Base-by-base conservation (phyloP, 2,329 filamentous ascomycete genomes). In the Diplodia intermedia region DNA sequence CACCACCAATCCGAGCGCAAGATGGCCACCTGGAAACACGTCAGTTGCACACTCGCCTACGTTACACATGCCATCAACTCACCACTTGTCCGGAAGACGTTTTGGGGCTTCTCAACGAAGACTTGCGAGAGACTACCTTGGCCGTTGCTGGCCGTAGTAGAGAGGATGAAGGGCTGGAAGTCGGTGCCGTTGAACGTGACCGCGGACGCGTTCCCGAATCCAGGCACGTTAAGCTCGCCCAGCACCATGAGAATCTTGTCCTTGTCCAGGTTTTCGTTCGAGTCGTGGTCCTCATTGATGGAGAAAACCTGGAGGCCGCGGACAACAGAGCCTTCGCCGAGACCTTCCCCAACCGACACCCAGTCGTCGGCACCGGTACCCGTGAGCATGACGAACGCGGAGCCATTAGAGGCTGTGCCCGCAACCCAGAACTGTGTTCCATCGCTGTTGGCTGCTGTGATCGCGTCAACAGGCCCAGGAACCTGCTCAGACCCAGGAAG, bases 121-220 rank as follows among this genome's bases (percentile, higher is more conserved):
- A 98, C 85, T 72, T 88, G 88, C 40, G 91, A 89, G 74, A 99
- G 87, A 73, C 88, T 94, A 60, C 94, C 93, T 12, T 87, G 83
- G 14, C 84, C 83, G 69, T 88, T 88, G 73, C 88, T 85, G 14
- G 85, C 80, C 69, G 85, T 90, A n/a, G 47, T 63, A 55, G 88
- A 90, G 52, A 99, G 86, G 50, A 93, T 86, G 77, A 94, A 97
- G 0, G 95, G 94, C 63, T 84, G 84, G 76, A 94, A 89, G 2
- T 83, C 82, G 12, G 89, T 92, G 73, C 95, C 95, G 75, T 98
- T 92, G 82, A 91, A 99, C 33, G 97, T 82, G 8, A 90, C 94
- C 9, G 92, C 93, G 15, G 94, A 97, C 6, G 91, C 92, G 68
- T 89, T 90, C 69, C 94, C 94, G 75, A 93, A 93, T 60, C 82